A percentile compares a stretch with the other conserved stretches of the same genome.
Conservation (phyloP, 768 basidiomycete genomes). For the Lactarius hengduanensis region DNA sequence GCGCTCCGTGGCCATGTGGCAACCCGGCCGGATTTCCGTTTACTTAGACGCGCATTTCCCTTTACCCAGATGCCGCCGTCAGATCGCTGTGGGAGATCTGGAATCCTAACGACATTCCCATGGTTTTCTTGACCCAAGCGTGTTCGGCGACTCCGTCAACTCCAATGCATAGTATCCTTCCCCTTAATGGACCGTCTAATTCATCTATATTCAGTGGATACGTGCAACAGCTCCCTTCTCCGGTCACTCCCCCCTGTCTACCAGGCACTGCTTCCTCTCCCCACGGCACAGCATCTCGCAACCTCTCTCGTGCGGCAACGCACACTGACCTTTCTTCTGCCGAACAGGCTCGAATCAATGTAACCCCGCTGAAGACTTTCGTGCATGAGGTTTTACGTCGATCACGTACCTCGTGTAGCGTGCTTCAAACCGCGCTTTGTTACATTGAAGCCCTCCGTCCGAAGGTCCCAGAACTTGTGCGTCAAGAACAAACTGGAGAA, state of each 20-base stretch:
- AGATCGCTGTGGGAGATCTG: slow-evolving; percentile 77
- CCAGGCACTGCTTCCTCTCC: slow-evolving; percentile 34
- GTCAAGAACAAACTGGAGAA: slow-evolving; percentile 47
- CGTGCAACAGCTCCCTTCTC: slow-evolving; percentile 50
- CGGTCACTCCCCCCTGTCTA: slow-evolving; percentile 49
- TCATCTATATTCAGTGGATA: slow-evolving; percentile 29
- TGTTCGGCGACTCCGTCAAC: slow-evolving; percentile 27
- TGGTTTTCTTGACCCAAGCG: slow-evolving; percentile 45
- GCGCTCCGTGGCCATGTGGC: slow-evolving; percentile 15
- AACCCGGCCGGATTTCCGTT: slow-evolving; percentile 4
- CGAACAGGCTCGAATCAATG: slow-evolving; percentile 34
- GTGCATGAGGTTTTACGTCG: slow-evolving; percentile 88
- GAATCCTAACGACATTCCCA: slow-evolving; percentile 72
- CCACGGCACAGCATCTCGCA: slow-evolving; percentile 32
- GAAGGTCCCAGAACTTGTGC: slow-evolving; percentile 63
- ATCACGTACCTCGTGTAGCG: slow-evolving; percentile 78
- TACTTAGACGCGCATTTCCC: slow-evolving; percentile 16
- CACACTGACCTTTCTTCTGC: slow-evolving; percentile 31
- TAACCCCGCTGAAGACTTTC: slow-evolving; percentile 68
- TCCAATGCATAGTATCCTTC: slow-evolving; percentile 26
- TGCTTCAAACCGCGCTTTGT: slow-evolving; percentile 84
- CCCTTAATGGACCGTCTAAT: slow-evolving; percentile 32
- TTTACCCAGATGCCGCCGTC: slow-evolving; percentile 67
- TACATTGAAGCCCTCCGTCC: slow-evolving; percentile 82
- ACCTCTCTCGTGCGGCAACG: slow-evolving; percentile 31